Evolutionary conservation across 805 yeast genomes (phyloP).

Genomic region (Candida tammaniensis): DNA sequence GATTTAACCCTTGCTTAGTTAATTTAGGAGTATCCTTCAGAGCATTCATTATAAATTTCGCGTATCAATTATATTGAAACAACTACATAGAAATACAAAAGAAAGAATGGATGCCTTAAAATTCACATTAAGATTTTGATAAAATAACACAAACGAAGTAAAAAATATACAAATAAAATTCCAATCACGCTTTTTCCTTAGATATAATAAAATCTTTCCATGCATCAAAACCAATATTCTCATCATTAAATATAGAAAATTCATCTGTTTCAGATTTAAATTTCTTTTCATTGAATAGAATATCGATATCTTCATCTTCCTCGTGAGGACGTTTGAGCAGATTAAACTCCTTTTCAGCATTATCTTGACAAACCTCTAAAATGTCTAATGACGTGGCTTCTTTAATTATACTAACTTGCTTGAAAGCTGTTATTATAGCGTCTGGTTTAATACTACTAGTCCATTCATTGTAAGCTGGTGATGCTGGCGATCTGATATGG

Average conservation of each 20-base stretch:
- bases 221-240: slow-evolving; percentile 9
- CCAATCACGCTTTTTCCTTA: neutral
- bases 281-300: slow-evolving; percentile 37
- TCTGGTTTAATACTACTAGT: slow-evolving; percentile 44
- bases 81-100: slow-evolving; percentile 2
- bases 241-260: slow-evolving; percentile 19
- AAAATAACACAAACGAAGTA: neutral
- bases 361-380: slow-evolving; percentile 19
- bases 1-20: slow-evolving; percentile 27
- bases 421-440: slow-evolving; percentile 45
- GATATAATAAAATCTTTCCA: slow-evolving; percentile 10
- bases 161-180: neutral
- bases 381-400: slow-evolving; percentile 29
- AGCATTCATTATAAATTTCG: slow-evolving; percentile 18
- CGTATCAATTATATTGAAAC: neutral
- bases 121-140: too few relatives aligned
- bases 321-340: slow-evolving; percentile 22
- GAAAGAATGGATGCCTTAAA: too few relatives aligned
- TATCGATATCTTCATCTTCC: slow-evolving; percentile 31
- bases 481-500: slow-evolving; percentile 33
- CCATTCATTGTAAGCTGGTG: slow-evolving; percentile 40
- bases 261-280: slow-evolving; percentile 20
- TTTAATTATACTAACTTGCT: slow-evolving; percentile 38
- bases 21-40: slow-evolving; percentile 26
- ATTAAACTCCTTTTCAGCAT: neutral